Percentiles rank a stretch among this genome's conserved stretches.
These are phyloP conservation scores for Aspergillus pseudoglaucus DNA, from an alignment of 2,329 filamentous ascomycete species.

Conservation along the genomic window DNA sequence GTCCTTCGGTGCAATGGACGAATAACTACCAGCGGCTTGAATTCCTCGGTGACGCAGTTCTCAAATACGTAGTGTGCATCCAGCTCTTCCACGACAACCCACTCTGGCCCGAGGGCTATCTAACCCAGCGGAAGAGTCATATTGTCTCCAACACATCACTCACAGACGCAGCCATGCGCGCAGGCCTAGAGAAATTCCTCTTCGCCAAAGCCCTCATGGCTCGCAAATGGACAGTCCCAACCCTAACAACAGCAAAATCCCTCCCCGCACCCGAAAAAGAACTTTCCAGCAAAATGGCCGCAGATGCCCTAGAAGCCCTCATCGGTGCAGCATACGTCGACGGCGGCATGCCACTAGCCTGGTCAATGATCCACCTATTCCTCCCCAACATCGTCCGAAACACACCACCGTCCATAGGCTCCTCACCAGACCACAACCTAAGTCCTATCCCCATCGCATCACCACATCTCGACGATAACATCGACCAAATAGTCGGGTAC, in stretches of 20 bases:
- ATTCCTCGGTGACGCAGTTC: constrained; percentile 75
- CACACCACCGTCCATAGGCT: neutral
- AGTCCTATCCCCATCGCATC: neutral
- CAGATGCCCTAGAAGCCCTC: constrained; percentile 80
- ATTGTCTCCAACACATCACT: constrained; percentile 73
- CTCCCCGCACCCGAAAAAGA: constrained; percentile 22
- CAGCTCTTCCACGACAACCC: constrained; percentile 58
- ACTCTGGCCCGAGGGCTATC: constrained; percentile 67
- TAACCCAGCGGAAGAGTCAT: constrained; percentile 61
- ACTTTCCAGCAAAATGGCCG: constrained; percentile 71
- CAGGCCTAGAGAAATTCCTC: constrained; percentile 67
- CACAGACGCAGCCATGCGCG: constrained; percentile 55
- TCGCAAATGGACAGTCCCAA: constrained; percentile 64
- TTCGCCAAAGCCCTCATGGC: constrained; percentile 61
- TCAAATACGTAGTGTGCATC: constrained; percentile 67
- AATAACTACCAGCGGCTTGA: constrained; percentile 78
- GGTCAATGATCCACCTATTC: constrained; percentile 60
- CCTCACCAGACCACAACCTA: constrained; percentile 11
- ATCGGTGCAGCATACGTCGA: constrained; percentile 69
- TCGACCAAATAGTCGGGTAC: constrained; percentile 52
- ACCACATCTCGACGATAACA: neutral
- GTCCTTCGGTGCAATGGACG: constrained; percentile 53
- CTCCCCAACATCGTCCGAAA: constrained; percentile 46
- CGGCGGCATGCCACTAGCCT: constrained; percentile 59
- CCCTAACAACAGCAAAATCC: constrained; percentile 41